Base-by-base conservation (phyloP, 768 basidiomycete genomes). In the Suillus sp. region DNA sequence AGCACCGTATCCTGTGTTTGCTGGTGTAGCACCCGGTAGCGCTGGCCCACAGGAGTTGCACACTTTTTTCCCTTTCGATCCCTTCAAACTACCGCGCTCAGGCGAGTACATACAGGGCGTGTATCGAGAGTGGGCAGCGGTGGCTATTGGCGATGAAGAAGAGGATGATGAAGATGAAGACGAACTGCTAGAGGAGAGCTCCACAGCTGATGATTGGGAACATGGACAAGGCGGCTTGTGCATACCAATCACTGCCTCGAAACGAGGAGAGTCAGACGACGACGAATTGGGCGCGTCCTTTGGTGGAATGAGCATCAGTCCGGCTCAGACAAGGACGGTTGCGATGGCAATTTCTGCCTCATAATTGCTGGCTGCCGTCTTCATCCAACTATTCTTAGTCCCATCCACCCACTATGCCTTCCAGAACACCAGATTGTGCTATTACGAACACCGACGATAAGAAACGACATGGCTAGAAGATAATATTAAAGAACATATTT, bases 61-160 rank as follows among this genome's bases (percentile, higher is more conserved):
- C 71, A 87, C 89, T 13, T 99, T 98, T 80, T 99, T 99, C 81
- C 97, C 97, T 0, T 99, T 99, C 73, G 97, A 99, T 75, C 97
- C 97, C 2, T 99, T 94, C 79, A 91, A 89, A 64, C 86, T 99
- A 5, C 91, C 93, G 0, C 83, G 86, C 62, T 95, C 93, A 42
- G 80, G 84, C 35, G 74, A 76, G 25, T 97, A 88, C 70, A 91
- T 99, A 61, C 87, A 93, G 60, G 81, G 80, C 10, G 84, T 97
- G 32, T 99, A 98, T 70, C 82, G 95, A 51, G 93, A 96, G 64
- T 99, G 96, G 96, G 80, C 87, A 20, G 79, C 86, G 37, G 95
- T 96, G 4, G 89, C 92, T 4, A 80, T 85, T 27, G 82, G 78
- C 9, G 85, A 87, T 20, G 89, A 88, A 8, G 89, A 87, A 0